Evolutionary conservation across 768 basidiomycete species (phyloP).

Genomic region (Hypsizygus marmoreus): DNA sequence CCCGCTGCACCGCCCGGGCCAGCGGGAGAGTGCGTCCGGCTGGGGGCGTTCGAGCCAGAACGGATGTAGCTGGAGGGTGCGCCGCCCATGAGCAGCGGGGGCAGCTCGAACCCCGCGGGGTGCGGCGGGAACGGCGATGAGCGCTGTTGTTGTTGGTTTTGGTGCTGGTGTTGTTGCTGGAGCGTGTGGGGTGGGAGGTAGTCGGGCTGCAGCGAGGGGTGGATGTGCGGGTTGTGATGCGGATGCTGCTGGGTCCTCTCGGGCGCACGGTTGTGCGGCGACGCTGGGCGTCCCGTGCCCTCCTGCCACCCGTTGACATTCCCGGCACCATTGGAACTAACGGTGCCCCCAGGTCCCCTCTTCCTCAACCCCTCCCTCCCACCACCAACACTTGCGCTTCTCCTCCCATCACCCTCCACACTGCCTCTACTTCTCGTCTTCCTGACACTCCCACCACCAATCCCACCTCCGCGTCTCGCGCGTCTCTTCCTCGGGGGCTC

Average conservation of each 20-base stretch:
- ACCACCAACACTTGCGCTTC: conserved; percentile 17
- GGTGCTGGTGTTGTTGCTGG: conserved; percentile 8
- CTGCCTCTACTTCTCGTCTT: conserved; percentile 19
- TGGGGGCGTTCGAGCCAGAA: conserved; percentile 66
- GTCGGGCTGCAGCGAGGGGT: conserved; percentile 18
- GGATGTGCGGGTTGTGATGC: conserved; percentile 17
- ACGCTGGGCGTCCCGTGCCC: conserved; percentile 23
- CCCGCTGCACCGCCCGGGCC: conserved; percentile 16
- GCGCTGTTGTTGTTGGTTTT: conserved; percentile 14
- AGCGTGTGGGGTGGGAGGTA: conserved; percentile 5
- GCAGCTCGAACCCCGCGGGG: conserved; percentile 58
- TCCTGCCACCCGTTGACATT: conserved; percentile 7
- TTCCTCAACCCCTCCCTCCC: conserved; percentile 17
- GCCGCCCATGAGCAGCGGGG: conserved; percentile 47
- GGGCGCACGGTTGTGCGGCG: conserved; percentile 7
- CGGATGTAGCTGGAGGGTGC: conserved; percentile 61
- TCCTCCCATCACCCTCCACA: conserved; percentile 7
- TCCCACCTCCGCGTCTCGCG: conserved; percentile 37
- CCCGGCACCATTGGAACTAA: background rate
- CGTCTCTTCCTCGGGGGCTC: conserved; percentile 64
- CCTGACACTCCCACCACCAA: conserved; percentile 39
- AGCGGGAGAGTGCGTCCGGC: conserved; percentile 69
- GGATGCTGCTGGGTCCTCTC: conserved; percentile 7
- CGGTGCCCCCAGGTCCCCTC: conserved; percentile 3
- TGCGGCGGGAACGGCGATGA: conserved; percentile 13